Evolutionary conservation across 2,329 filamentous ascomycete genomes (phyloP).

Genomic region (Phaeomoniella chlamydospora): DNA sequence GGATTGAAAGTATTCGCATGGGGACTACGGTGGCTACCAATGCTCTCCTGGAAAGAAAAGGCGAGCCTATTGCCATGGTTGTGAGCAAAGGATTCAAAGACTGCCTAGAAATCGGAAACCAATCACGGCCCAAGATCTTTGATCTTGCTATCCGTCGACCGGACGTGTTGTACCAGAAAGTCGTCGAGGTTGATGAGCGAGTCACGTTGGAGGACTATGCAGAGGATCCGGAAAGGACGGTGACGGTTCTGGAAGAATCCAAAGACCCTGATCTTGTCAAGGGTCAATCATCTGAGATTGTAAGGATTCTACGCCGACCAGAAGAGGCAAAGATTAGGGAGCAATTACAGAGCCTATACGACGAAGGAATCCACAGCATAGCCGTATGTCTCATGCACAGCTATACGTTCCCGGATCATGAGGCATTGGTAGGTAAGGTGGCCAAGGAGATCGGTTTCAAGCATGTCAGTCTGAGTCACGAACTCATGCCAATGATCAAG

Average conservation of each 20-base stretch:
- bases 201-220: conserved; percentile 87
- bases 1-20: conserved; percentile 88
- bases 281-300: conserved; percentile 60
- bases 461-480: conserved; percentile 68
- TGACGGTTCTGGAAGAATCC: conserved; percentile 33
- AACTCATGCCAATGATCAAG: conserved; percentile 83
- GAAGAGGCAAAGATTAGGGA: conserved; percentile 34
- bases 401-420: conserved; percentile 81
- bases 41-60: conserved; percentile 77
- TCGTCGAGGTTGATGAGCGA: conserved; percentile 81
- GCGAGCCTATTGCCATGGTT: conserved; percentile 74
- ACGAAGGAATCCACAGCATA: conserved; percentile 61
- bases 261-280: conserved; percentile 36
- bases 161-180: conserved; percentile 69
- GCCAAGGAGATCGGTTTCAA: conserved; percentile 69
- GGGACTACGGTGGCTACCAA: conserved; percentile 92
- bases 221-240: conserved; percentile 59
- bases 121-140: conserved; percentile 79
- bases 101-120: conserved; percentile 78
- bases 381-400: conserved; percentile 86
- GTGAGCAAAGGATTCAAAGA: conserved; percentile 82
- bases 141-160: conserved; percentile 78
- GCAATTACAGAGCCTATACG: conserved; percentile 53
- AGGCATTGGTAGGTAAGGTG: conserved; percentile 60
- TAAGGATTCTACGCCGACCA: conserved; percentile 53